phyloP scores from a whole-genome alignment of 2,329 filamentous ascomycete species.

The Thermothelomyces thermophilus region DNA sequence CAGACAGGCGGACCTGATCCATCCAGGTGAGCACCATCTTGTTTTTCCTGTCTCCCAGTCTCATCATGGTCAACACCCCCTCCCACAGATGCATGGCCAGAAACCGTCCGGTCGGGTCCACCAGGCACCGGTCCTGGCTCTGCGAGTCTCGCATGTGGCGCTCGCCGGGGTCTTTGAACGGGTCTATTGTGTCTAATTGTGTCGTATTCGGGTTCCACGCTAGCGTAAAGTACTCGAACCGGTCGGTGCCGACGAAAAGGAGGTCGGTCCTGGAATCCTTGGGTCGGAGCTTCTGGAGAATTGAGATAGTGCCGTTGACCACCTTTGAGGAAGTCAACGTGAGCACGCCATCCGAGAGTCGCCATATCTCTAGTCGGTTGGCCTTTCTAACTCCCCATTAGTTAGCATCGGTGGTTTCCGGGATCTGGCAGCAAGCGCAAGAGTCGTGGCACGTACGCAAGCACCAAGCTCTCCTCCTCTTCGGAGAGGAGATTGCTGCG shows the following conservation, averaged over 20 bases:
- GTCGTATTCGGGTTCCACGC: slow-evolving; percentile 63
- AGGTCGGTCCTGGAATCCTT: slow-evolving; percentile 70
- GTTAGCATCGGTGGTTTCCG: slow-evolving; percentile 3
- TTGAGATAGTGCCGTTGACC: slow-evolving; percentile 79
- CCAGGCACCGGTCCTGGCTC: slow-evolving; percentile 73
- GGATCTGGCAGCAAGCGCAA: not conserved
- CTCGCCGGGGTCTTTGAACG: slow-evolving; percentile 49
- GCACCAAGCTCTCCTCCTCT: slow-evolving; percentile 73
- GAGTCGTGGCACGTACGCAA: slow-evolving; percentile 60
- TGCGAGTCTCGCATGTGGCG: slow-evolving; percentile 67
- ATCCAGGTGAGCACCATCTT: slow-evolving; percentile 41
- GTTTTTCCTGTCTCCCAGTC: slow-evolving; percentile 42
- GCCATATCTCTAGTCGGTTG: slow-evolving; percentile 82
- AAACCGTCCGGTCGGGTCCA: slow-evolving; percentile 68
- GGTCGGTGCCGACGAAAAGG: slow-evolving; percentile 86
- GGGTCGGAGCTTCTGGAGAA: slow-evolving; percentile 75
- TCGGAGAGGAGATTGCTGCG: slow-evolving; percentile 68
- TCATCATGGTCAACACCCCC: slow-evolving; percentile 50
- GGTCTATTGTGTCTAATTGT: slow-evolving; percentile 45
- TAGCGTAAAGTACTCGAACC: slow-evolving; percentile 84
- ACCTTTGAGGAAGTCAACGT: slow-evolving; percentile 59
- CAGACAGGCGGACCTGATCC: slow-evolving; percentile 50
- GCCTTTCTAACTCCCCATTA: slow-evolving; percentile 53
- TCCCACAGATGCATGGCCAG: slow-evolving; percentile 56
- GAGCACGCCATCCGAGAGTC: slow-evolving; percentile 57